Conservation (phyloP, 2,329 filamentous ascomycete genomes). For the Penicillium sp. region DNA sequence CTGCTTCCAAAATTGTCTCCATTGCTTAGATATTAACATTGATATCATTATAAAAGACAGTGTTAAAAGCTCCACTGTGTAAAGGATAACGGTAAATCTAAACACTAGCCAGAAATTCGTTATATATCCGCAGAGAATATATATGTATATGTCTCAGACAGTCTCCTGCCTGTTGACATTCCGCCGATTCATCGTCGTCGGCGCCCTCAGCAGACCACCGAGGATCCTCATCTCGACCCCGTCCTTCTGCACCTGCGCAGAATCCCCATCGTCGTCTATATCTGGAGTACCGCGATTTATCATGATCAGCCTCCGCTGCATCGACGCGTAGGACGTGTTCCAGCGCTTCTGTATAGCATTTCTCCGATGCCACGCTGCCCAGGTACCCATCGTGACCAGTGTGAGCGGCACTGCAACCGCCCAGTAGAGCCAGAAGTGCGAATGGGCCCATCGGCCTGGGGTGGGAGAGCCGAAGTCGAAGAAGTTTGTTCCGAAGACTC, state of each 20-base stretch:
- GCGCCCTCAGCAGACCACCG: conserved; percentile 22
- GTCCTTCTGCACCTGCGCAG: neutral
- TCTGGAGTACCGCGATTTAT: too few species aligned
- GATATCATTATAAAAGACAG: too few species aligned
- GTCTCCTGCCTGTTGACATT: neutral
- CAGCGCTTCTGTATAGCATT: neutral
- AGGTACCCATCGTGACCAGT: conserved; percentile 1
- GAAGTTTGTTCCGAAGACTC: conserved; percentile 42
- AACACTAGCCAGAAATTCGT: too few species aligned
- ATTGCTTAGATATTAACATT: too few species aligned
- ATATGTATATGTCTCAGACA: neutral
- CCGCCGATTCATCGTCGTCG: neutral
- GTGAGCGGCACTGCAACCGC: conserved; percentile 35
- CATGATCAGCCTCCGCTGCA: neutral
- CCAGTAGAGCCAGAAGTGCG: conserved; percentile 39
- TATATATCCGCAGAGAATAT: too few species aligned
- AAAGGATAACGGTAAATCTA: too few species aligned
- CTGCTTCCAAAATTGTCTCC: too few species aligned
- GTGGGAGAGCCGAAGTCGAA: conserved; percentile 36
- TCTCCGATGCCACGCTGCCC: neutral
- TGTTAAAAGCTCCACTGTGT: too few species aligned
- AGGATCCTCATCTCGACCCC: conserved; percentile 26
- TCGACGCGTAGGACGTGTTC: neutral
- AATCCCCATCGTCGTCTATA: neutral
- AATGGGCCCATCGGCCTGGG: conserved; percentile 27